Percentiles rank a stretch among this genome's conserved stretches.
Conservation (phyloP, 2,329 filamentous ascomycete genomes). For the Penicillium corylophilum region DNA sequence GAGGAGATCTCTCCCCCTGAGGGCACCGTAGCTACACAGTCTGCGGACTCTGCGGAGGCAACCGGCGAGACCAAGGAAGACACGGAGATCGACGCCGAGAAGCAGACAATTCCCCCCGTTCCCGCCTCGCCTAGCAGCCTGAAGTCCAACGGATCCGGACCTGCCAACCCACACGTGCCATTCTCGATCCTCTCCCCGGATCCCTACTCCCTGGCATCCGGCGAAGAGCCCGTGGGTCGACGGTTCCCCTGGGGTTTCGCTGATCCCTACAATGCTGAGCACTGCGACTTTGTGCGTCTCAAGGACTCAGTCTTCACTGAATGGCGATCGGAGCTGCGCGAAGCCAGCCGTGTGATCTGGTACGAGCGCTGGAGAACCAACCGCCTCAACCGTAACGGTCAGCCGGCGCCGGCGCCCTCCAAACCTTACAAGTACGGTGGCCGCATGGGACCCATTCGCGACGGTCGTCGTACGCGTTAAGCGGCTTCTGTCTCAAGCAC, state of each 20-base stretch:
- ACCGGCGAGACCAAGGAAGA: slow-evolving; percentile 9
- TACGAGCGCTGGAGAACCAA: slow-evolving; percentile 90
- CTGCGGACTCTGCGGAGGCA: slow-evolving; percentile 21
- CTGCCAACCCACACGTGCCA: slow-evolving; percentile 67
- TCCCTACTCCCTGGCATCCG: slow-evolving; percentile 65
- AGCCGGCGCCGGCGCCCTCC: slow-evolving; percentile 15
- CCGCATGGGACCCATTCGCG: slow-evolving; percentile 28
- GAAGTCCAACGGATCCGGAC: slow-evolving; percentile 49
- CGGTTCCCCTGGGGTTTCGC: slow-evolving; percentile 97
- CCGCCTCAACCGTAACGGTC: slow-evolving; percentile 39
- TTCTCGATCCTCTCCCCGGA: slow-evolving; percentile 94
- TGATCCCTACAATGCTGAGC: slow-evolving; percentile 83
- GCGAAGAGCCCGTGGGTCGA: slow-evolving; percentile 63
- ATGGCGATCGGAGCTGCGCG: slow-evolving; percentile 87
- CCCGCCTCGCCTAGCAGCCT: slow-evolving; percentile 37
- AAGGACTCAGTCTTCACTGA: slow-evolving; percentile 91
- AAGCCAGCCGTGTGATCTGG: slow-evolving; percentile 87
- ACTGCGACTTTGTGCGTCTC: slow-evolving; percentile 90
- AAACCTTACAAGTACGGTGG: slow-evolving; percentile 27
- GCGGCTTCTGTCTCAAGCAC: not conserved
- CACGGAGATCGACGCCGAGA: slow-evolving; percentile 17
- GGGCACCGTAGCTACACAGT: slow-evolving; percentile 25
- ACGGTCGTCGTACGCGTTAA: slow-evolving; percentile 28
- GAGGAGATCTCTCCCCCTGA: slow-evolving; percentile 16
- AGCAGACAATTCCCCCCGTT: slow-evolving; percentile 3